Evolutionary conservation across 352 stramenopile genomes (phyloP).

Genomic region (Pythium graminicola): DNA sequence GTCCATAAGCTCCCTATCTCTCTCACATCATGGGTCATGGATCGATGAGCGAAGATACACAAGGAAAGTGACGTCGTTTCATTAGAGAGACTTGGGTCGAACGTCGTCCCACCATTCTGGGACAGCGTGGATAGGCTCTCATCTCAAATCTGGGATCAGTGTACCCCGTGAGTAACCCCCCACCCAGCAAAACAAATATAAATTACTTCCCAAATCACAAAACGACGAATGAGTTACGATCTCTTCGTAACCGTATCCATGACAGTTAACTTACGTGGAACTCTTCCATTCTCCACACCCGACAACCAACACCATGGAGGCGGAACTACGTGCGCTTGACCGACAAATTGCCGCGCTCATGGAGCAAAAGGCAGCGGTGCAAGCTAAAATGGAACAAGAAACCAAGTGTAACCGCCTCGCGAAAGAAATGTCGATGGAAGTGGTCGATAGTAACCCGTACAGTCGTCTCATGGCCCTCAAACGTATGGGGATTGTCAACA

Average conservation of each 20-base stretch:
- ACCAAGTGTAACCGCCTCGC: conserved; percentile 22
- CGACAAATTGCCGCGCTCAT: conserved; percentile 67
- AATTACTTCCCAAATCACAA: background rate
- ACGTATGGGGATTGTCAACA: conserved; percentile 86
- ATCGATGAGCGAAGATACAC: too few species aligned
- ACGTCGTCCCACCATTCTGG: background rate
- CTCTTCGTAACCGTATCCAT: too few species aligned
- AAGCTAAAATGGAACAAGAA: conserved; percentile 44
- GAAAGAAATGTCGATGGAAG: conserved; percentile 69
- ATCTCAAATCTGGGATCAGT: conserved; percentile 2
- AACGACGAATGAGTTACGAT: too few species aligned
- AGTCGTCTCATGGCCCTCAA: conserved; percentile 87
- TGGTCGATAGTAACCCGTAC: conserved; percentile 86
- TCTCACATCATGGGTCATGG: background rate
- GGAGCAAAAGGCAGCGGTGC: conserved; percentile 59
- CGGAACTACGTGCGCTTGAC: conserved; percentile 56
- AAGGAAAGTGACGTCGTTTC: conserved; percentile 2
- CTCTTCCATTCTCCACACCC: too few species aligned
- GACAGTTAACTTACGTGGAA: conserved; percentile 1
- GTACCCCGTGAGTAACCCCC: too few species aligned
- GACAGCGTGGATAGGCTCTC: background rate
- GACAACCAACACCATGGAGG: too few species aligned
- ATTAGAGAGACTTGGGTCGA: background rate
- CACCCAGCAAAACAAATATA: too few species aligned
- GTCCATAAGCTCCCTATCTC: too few species aligned